These are phyloP conservation scores for Lepidium didymum DNA, from an alignment of 345 rosid species.

Conservation along the genomic window DNA sequence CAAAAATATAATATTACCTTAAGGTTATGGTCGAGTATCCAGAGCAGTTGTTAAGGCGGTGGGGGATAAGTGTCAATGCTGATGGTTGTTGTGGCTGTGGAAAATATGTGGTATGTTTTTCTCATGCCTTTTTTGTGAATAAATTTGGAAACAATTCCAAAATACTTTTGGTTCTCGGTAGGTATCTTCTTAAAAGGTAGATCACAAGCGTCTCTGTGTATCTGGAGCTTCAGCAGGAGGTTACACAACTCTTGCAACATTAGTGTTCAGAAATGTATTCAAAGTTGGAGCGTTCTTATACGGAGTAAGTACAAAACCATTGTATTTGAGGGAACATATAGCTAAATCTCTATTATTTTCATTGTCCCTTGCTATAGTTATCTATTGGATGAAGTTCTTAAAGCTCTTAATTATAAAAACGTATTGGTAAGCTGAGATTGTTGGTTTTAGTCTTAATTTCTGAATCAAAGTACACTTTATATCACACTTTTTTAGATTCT, in stretches of 20 bases:
- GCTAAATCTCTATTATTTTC: not conserved
- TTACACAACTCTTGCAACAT: conserved; percentile 86
- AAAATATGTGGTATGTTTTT: conserved; percentile 57
- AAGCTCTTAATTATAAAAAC: not conserved
- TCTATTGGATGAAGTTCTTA: not conserved
- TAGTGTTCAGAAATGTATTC: conserved; percentile 81
- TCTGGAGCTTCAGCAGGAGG: conserved; percentile 99
- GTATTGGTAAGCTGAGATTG: not conserved
- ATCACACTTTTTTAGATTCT: not conserved
- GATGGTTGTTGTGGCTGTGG: conserved; percentile 94
- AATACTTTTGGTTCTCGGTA: conserved; percentile 27
- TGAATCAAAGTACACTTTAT: not conserved
- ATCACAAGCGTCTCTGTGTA: conserved; percentile 67
- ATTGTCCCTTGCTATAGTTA: not conserved
- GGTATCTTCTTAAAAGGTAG: conserved; percentile 75
- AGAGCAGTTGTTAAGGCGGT: conserved; percentile 60
- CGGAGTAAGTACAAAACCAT: conserved; percentile 51
- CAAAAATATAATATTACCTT: conserved; percentile 4
- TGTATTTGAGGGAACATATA: not conserved
- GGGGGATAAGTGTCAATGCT: conserved; percentile 87
- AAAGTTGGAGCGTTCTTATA: conserved; percentile 88
- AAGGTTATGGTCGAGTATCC: conserved; percentile 93
- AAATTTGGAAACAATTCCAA: not conserved
- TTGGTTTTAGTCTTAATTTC: not conserved
- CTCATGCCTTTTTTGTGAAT: not conserved